A percentile compares a stretch with the other conserved stretches of the same genome.
Evolutionary conservation across 768 basidiomycete species (phyloP).

Genomic region (Gautieria morchelliformis): DNA sequence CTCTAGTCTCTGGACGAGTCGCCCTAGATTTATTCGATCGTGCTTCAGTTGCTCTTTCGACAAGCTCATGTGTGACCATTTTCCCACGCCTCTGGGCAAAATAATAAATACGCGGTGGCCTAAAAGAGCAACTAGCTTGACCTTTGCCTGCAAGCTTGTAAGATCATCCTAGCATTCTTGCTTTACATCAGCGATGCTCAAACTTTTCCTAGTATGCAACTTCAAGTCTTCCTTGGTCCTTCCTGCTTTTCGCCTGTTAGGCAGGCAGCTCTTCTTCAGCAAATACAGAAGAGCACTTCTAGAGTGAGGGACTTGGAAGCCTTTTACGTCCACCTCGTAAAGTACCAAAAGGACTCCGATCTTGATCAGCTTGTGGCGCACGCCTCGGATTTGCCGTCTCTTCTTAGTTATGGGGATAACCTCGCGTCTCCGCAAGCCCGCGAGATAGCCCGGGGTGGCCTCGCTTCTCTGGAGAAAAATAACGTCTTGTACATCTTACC

Average conservation of each 20-base stretch:
- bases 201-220: not conserved
- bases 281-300: slow-evolving; percentile 43
- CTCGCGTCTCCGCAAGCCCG: slow-evolving; percentile 38
- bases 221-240: slow-evolving; percentile 52
- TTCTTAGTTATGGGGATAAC: slow-evolving; percentile 83
- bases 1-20: slow-evolving; percentile 54
- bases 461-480: slow-evolving; percentile 22
- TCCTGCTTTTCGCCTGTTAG: slow-evolving; percentile 69
- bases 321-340: slow-evolving; percentile 79
- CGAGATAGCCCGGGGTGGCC: slow-evolving; percentile 3
- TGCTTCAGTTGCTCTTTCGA: slow-evolving; percentile 24
- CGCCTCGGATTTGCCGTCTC: slow-evolving; percentile 48
- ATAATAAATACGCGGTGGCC: no score
- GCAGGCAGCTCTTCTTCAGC: slow-evolving; percentile 52
- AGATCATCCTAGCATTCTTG: not conserved
- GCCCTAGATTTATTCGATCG: slow-evolving; percentile 58
- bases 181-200: not conserved
- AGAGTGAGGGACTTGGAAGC: slow-evolving; percentile 65
- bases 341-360: slow-evolving; percentile 41
- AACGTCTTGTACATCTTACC: slow-evolving; percentile 70
- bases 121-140: not conserved
- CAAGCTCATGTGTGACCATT: not conserved
- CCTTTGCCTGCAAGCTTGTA: not conserved
- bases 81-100: not conserved
- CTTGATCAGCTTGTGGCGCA: slow-evolving; percentile 32